phyloP scores from a whole-genome alignment of 2,329 filamentous ascomycete genomes.

The Balansia obtecta region DNA sequence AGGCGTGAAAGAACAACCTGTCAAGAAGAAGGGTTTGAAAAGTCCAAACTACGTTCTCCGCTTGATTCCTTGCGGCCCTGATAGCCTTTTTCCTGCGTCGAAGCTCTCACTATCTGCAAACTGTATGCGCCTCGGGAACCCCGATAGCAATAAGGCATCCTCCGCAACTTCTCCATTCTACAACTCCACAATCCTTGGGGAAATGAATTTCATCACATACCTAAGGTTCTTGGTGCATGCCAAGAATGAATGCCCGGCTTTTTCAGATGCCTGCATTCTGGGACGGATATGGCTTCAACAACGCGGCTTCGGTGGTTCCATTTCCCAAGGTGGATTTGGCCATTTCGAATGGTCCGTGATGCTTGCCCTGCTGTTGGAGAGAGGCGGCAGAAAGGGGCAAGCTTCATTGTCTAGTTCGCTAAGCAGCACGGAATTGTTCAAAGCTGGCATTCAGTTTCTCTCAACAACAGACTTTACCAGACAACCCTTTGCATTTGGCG shows the following conservation, averaged over 20 bases:
- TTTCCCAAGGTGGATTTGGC: constrained; percentile 76
- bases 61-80: constrained; percentile 63
- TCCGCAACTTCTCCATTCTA: constrained; percentile 63
- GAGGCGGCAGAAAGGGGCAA: constrained; percentile 59
- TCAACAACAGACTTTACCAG: constrained; percentile 59
- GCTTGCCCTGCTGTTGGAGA: constrained; percentile 67
- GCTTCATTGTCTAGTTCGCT: constrained; percentile 66
- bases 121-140: constrained; percentile 48
- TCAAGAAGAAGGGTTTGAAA: constrained; percentile 17
- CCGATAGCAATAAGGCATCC: constrained; percentile 29
- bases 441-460: constrained; percentile 81
- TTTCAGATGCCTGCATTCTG: constrained; percentile 72
- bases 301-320: constrained; percentile 59
- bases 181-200: constrained; percentile 73
- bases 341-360: constrained; percentile 84
- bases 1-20: constrained; percentile 8
- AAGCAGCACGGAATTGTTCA: constrained; percentile 89
- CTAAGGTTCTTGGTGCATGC: constrained; percentile 63
- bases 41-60: constrained; percentile 45
- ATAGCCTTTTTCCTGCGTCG: constrained; percentile 53
- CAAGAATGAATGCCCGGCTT: constrained; percentile 56
- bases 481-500: constrained; percentile 45
- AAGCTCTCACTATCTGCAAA: constrained; percentile 62
- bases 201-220: constrained; percentile 61
- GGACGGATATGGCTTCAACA: constrained; percentile 85